Conservation (phyloP, 352 stramenopile species). For the Stramenopiles sp. region DNA sequence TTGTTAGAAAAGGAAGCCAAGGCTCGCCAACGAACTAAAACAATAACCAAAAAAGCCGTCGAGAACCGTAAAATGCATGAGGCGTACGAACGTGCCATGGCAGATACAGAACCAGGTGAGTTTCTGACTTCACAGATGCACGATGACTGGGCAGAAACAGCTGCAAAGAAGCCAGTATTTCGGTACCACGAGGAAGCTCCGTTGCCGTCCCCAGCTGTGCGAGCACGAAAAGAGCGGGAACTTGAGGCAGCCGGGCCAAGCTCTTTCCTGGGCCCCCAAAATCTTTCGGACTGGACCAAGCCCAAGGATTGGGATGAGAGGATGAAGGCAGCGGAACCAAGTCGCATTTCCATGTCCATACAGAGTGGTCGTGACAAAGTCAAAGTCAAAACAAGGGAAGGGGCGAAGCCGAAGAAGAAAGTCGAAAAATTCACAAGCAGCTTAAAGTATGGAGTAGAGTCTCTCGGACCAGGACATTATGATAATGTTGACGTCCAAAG, state of each 20-base stretch:
- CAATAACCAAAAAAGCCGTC: not conserved
- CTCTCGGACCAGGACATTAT: not conserved
- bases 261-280: not conserved
- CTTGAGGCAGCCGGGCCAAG: not conserved
- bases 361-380: not conserved
- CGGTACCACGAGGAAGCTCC: not conserved
- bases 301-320: not conserved
- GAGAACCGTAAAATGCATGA: not conserved
- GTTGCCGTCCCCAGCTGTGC: not conserved
- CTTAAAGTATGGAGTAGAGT: not conserved
- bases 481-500: not conserved
- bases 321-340: not conserved
- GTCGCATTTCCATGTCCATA: not conserved
- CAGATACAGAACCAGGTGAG: not conserved
- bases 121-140: not conserved
- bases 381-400: not conserved
- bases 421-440: not conserved
- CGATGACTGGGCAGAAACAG: not conserved
- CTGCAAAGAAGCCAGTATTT: not conserved
- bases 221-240: not conserved
- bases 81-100: not conserved
- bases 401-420: not conserved
- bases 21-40: not conserved
- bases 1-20: not conserved
- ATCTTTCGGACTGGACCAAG: not conserved